Evolutionary conservation across 805 yeast genomes (phyloP).

Genomic region (Blastobotrys parvus): DNA sequence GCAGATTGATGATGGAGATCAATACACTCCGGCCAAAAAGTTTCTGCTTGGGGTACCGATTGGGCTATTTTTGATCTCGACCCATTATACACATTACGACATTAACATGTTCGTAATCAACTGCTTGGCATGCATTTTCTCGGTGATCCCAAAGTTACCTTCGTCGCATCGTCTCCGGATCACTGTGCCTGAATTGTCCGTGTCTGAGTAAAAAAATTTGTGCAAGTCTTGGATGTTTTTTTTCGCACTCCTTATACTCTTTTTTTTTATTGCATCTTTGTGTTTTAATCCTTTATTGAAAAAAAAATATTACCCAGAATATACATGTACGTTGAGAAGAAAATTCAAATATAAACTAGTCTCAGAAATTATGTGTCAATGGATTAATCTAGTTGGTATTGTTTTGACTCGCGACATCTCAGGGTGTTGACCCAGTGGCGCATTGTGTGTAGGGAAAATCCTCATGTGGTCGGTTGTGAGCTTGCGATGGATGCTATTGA

Average conservation of each 20-base stretch:
- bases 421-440: too few relatives aligned
- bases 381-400: too few relatives aligned
- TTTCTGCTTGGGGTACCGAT: conserved; percentile 91
- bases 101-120: conserved; percentile 70
- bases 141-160: conserved; percentile 88
- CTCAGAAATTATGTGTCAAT: too few relatives aligned
- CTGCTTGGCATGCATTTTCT: conserved; percentile 71
- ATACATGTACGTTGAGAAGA: too few relatives aligned
- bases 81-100: conserved; percentile 86
- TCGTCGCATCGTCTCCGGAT: conserved; percentile 29
- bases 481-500: too few relatives aligned
- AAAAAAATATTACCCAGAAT: not conserved
- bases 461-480: too few relatives aligned
- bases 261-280: not conserved
- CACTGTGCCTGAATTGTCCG: conserved; percentile 18
- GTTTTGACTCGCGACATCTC: too few relatives aligned
- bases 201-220: not conserved
- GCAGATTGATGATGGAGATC: conserved; percentile 91
- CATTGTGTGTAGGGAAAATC: too few relatives aligned
- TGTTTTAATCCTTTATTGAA: not conserved
- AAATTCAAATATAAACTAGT: too few relatives aligned
- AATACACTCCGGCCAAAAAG: conserved; percentile 93
- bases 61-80: conserved; percentile 70
- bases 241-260: not conserved
- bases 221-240: not conserved